Base-by-base conservation (phyloP, 768 basidiomycete species). In the Russula lepida region DNA sequence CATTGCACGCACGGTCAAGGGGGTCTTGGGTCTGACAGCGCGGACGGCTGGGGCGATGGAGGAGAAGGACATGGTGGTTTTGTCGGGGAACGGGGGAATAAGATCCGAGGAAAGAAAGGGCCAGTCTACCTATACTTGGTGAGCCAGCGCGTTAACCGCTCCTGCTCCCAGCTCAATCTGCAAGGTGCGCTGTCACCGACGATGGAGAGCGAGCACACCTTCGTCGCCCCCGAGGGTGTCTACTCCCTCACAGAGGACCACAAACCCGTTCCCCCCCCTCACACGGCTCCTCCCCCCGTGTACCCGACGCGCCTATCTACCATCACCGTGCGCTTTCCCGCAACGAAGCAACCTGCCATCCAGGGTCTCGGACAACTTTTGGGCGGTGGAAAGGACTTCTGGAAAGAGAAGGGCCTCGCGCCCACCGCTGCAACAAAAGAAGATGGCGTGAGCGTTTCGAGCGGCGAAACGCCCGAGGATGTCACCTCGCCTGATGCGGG, bases 171-270 rank as follows among this genome's bases (percentile, higher is more conserved):
- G 48, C 52, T 54, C 43, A n/a, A 35, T 33, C 15, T 37, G 37
- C 59, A n/a, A n/a, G n/a, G n/a, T n/a, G 57, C 47, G 33, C n/a
- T 47, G 28, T 33, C 62, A 62, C 64, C 56, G 64, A 68, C 65
- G 59, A 68, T 90, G 86, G 89, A 92, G 78, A 88, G 81, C 78
- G 89, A 90, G 56, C 80, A 82, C 62, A 87, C 89, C 28, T 92
- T 93, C 73, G 86, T 92, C 48, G 90, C 91, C 35, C 91, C 91
- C 55, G 91, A 93, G 73, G 91, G 91, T 67, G 89, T 92, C 46
- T 93, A 93, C 76, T 86, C 89, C 27, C 81, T 91, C 70, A 89
- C 86, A 19, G 91, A 92, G 67, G 92, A 92, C 69, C 85, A 89
- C 78, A 90, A 85, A 71, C 84, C 88, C 0, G 74, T 79, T 47